Conservation (phyloP, 73 alveolate genomes). For the Halteria grandinella region DNA sequence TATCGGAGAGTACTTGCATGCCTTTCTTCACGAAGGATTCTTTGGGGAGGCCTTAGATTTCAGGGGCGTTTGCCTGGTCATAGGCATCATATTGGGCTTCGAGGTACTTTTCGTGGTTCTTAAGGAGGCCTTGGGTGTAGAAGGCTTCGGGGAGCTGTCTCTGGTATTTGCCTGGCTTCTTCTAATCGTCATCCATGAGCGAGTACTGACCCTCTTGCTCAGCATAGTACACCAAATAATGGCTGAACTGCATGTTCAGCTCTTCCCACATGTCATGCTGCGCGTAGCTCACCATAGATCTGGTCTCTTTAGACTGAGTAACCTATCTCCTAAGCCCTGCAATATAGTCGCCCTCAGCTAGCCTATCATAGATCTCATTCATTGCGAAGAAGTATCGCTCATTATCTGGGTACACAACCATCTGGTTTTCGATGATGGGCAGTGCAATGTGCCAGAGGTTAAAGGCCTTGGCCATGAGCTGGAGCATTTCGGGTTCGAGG, state of each 20-base stretch:
- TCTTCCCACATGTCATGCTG: slow-evolving; percentile 68
- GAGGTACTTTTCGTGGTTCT: no score
- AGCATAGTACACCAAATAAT: slow-evolving; percentile 21
- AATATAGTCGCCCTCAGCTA: slow-evolving; percentile 56
- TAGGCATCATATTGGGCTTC: no score
- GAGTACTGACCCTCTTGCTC: slow-evolving; percentile 35
- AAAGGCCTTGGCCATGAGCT: slow-evolving; percentile 32
- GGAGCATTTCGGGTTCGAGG: slow-evolving; percentile 48
- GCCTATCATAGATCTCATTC: slow-evolving; percentile 42
- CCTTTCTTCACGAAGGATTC: no score
- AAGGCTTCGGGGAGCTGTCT: neutral
- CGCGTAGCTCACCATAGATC: slow-evolving; percentile 14
- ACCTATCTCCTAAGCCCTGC: slow-evolving; percentile 58
- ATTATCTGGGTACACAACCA: slow-evolving; percentile 7
- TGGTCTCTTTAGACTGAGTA: slow-evolving; percentile 23
- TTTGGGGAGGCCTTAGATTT: no score
- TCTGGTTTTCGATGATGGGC: slow-evolving; percentile 37
- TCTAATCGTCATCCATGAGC: slow-evolving; percentile 13
- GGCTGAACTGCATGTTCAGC: slow-evolving; percentile 14
- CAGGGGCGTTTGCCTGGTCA: no score
- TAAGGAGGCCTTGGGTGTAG: no score
- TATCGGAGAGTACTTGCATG: no score
- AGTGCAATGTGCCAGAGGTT: slow-evolving; percentile 61
- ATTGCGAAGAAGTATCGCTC: slow-evolving; percentile 48
- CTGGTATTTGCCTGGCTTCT: slow-evolving; percentile 32